Base-by-base conservation (phyloP, 805 yeast species). In the Saturnispora ahearnii region DNA sequence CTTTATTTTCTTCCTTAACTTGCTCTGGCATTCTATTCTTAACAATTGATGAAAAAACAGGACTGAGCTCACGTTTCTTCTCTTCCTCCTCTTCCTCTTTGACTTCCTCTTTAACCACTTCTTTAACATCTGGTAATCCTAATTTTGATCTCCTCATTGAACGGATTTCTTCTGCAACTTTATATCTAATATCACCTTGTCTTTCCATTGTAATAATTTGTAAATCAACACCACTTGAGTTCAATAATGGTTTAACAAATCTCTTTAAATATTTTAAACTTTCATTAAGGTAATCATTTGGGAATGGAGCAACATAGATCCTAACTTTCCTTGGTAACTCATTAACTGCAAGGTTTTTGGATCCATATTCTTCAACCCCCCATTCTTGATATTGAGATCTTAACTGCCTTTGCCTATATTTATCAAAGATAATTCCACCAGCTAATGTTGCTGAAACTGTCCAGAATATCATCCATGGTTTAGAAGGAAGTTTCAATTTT, bases 381-480 rank as follows among this genome's bases (percentile, higher is more conserved):
- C 76, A 63, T 13, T 64, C 67, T 42, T 78, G 68, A 2, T 87
- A 95, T 46, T 69, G 57, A 18, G 72, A 72, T 38, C 96, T 69
- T 26, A 84, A 73, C 54, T 77, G 73, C 43, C 74, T 75, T 57
- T 89, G 93, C 63, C 87, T 76, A 52, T 77, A 72, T 56, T 83
- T 82, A 66, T 93, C 99, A 67, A 87, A 89, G 13, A 75, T 75
- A 30, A 81, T 74, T 11, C 91, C 87, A n/a, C 95, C 91, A 2
- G 85, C 73, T 34, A 84, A 68, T 1, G 74, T 67, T 1, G 82
- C 79, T 1, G 85, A 63, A 7, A 86, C 78, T 0, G 82, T 62
- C 86, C 96, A 84, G 66, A 93, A 93, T 34, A 89, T 86, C 71
- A 78, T 66, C 99, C 98, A 91, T 69, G 91, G 93, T 54, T 96